Base-by-base conservation (phyloP, 495 filamentous ascomycete genomes). In the Hyaloscypha variabilis region DNA sequence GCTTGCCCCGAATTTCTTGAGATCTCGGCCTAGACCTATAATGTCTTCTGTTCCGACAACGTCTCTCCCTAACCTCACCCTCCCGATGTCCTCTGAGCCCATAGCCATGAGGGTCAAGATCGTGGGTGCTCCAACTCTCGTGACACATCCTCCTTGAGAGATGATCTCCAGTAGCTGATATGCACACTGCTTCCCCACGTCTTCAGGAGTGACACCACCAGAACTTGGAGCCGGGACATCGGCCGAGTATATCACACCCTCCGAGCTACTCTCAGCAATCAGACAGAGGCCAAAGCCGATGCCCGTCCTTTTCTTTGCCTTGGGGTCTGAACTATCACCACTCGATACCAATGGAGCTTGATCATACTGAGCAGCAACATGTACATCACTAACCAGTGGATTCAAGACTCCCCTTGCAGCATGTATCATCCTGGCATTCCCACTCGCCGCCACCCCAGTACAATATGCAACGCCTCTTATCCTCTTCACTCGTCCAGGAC, bases 341-440 rank as follows among this genome's bases (percentile, higher is more conserved):
- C 83, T 81, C 5, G 83, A 81, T 4, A 96, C 79, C 36, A 91
- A 77, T 25, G 93, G 91, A 30, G 94, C 94, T 58, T 85, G 83
- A 67, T 87, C 86, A 65, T 88, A 88, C 70, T 87, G 84, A 62
- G 80, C 78, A 1, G 84, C 83, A 50, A 88, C 87, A 71, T 97
- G 96, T 25, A 96, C 91, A 74, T 99, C 96, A 2, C 87, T 85
- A 19, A 90, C 84, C 60, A 98, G 82, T 23, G 88, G 83, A 76
- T 98, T 98, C 49, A 99, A 82, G 49, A 98, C 83, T 19, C 91
- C 93, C 71, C 95, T 82, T 52, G 93, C 92, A 25, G 88, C 84
- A 70, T 95, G 91, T 76, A 98, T 99, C 92, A 96, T 95, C 58
- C 95, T 84, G 57, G 91, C 90, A 75, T 98, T 99, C 68, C 97